Conservation (phyloP, 176 grass and related monocot species). For the Cenchrus purpureus region DNA sequence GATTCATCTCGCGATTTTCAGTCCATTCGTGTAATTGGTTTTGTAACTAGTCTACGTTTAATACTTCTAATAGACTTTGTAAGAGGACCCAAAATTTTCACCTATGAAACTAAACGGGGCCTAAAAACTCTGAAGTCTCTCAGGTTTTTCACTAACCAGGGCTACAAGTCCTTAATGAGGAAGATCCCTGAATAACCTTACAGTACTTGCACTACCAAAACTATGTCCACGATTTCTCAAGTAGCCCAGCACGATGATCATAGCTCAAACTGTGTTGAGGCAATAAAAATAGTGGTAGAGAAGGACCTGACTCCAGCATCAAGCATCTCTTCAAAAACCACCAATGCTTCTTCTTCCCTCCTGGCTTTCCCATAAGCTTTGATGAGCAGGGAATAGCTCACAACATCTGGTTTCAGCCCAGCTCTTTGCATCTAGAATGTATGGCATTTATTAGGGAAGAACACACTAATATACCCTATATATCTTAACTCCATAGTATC, state of each 20-base stretch:
- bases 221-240: constrained; percentile 23
- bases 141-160: not conserved
- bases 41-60: too few relatives aligned
- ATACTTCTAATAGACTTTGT: too few relatives aligned
- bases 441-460: constrained; percentile 25
- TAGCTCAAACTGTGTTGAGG: constrained; percentile 8
- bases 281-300: constrained; percentile 26
- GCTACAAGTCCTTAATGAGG: not conserved
- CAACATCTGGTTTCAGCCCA: constrained; percentile 85
- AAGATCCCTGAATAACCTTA: not conserved
- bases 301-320: constrained; percentile 96
- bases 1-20: too few relatives aligned
- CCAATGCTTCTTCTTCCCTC: constrained; percentile 91
- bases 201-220: constrained; percentile 17
- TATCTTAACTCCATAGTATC: constrained; percentile 25
- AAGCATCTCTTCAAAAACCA: constrained; percentile 99
- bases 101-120: too few relatives aligned
- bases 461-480: not conserved
- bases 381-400: constrained; percentile 95
- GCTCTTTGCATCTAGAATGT: constrained; percentile 86
- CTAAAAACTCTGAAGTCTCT: not conserved
- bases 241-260: not conserved
- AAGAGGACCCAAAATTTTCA: too few relatives aligned
- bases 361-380: constrained; percentile 97
- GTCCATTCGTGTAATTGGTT: too few relatives aligned